Percentiles rank a stretch among this genome's conserved stretches.
Evolutionary conservation across 2,329 filamentous ascomycete species (phyloP).

Genomic region (Bipolaris gigantea): DNA sequence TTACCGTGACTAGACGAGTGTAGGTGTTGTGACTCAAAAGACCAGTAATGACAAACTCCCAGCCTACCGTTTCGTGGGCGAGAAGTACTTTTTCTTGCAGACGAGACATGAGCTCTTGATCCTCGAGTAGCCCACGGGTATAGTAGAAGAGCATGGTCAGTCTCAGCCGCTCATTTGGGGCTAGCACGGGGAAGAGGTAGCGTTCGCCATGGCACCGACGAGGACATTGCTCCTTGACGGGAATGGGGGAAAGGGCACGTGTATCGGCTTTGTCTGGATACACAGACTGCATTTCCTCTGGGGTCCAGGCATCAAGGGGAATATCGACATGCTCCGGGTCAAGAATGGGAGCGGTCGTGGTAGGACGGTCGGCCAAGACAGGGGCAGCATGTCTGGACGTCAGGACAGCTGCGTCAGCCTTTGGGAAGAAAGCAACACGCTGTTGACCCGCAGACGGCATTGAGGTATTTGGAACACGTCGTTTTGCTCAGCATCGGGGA

Average conservation of each 20-base stretch:
- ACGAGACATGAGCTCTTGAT: conserved; percentile 47
- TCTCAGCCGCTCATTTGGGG: conserved; percentile 43
- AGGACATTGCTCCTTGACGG: conserved; percentile 17
- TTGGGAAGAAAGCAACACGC: conserved; percentile 31
- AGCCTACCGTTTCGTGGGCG: conserved; percentile 48
- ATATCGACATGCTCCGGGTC: conserved; percentile 25
- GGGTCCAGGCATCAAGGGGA: conserved; percentile 22
- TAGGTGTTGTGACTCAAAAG: conserved; percentile 50
- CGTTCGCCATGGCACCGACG: conserved; percentile 17
- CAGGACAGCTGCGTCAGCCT: conserved; percentile 31
- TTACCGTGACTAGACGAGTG: conserved; percentile 49
- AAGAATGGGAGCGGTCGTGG: conserved; percentile 25
- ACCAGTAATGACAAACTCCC: conserved; percentile 53
- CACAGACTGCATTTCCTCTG: conserved; percentile 14
- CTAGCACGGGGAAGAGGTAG: conserved; percentile 43
- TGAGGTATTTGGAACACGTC: background rate
- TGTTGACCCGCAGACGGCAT: conserved; percentile 16
- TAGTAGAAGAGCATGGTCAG: conserved; percentile 52
- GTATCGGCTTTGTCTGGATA: conserved; percentile 22
- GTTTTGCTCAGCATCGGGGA: conserved; percentile 2
- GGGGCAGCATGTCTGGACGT: conserved; percentile 23
- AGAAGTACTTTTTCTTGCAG: conserved; percentile 50
- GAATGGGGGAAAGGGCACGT: conserved; percentile 23
- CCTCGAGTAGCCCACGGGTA: conserved; percentile 45
- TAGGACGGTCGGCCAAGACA: conserved; percentile 21